Conservation (phyloP, 805 yeast species). For the Candida anglica region DNA sequence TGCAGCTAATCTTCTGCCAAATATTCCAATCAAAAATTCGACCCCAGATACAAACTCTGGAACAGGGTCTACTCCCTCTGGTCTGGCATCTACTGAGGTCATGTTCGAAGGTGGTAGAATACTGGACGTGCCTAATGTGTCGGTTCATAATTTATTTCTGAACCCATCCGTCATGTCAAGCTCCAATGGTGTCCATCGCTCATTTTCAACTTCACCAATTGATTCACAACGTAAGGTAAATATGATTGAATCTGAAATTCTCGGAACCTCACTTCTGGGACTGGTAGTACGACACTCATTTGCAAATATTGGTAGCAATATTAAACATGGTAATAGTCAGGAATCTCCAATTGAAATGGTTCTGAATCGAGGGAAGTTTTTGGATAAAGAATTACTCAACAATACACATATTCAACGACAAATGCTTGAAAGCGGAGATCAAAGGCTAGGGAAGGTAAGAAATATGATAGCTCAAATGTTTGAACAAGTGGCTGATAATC, state of each 20-base stretch:
- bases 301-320: no score
- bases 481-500: constrained; percentile 38
- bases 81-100: neutral
- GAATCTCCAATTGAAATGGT: constrained; percentile 13
- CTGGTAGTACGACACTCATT: neutral
- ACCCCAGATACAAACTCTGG: neutral
- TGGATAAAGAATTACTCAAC: constrained; percentile 15
- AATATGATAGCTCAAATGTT: constrained; percentile 21
- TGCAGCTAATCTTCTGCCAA: no score
- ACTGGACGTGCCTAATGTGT: constrained; percentile 5
- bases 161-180: constrained; percentile 13
- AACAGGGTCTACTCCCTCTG: neutral
- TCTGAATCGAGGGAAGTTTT: constrained; percentile 8
- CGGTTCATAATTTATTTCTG: constrained; percentile 15
- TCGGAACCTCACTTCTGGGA: neutral
- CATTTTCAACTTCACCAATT: no score
- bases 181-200: no score
- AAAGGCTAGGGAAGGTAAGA: constrained; percentile 24
- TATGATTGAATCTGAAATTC: neutral
- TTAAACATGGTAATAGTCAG: no score
- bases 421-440: constrained; percentile 30
- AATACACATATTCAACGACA: constrained; percentile 19
- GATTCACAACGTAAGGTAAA: no score
- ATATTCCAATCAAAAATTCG: neutral
- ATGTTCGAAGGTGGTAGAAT: neutral